Evolutionary conservation across 176 grass and related monocot genomes (phyloP).

Genomic region (Musa schizocarpa): DNA sequence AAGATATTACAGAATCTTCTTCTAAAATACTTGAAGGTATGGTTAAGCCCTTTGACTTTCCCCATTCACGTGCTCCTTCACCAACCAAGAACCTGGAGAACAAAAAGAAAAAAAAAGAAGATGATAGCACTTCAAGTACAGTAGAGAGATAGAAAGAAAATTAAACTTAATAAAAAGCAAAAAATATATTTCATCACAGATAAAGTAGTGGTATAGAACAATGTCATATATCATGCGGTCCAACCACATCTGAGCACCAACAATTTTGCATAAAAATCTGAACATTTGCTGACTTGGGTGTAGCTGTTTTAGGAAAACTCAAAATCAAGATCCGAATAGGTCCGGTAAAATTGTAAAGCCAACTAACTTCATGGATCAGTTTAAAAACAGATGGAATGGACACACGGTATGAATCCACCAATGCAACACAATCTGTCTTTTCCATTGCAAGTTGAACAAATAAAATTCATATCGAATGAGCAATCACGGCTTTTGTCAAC

Average conservation of each 20-base stretch:
- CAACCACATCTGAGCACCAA: not conserved
- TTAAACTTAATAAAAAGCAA: not conserved
- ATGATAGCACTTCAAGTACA: not conserved
- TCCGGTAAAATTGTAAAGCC: no score
- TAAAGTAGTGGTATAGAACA: not conserved
- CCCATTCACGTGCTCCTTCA: slow-evolving; percentile 70
- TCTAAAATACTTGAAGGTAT: slow-evolving; percentile 31
- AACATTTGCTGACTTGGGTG: not conserved
- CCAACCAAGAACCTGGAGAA: slow-evolving; percentile 82
- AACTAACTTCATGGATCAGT: not conserved
- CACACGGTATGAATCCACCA: not conserved
- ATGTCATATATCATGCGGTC: not conserved
- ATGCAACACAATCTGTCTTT: no score
- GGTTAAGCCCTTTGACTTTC: slow-evolving; percentile 61
- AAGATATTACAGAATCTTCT: slow-evolving; percentile 40
- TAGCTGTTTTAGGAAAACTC: not conserved
- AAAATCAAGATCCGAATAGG: not conserved
- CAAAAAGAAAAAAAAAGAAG: slow-evolving; percentile 17
- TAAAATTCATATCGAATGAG: not conserved
- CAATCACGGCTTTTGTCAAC: not conserved
- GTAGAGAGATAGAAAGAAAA: slow-evolving; percentile 3
- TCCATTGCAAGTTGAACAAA: not conserved
- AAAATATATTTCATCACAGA: not conserved
- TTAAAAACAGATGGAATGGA: not conserved
- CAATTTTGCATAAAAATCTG: not conserved